phyloP scores from a whole-genome alignment of 2,329 filamentous ascomycete genomes.

The Colletotrichum sp. region DNA sequence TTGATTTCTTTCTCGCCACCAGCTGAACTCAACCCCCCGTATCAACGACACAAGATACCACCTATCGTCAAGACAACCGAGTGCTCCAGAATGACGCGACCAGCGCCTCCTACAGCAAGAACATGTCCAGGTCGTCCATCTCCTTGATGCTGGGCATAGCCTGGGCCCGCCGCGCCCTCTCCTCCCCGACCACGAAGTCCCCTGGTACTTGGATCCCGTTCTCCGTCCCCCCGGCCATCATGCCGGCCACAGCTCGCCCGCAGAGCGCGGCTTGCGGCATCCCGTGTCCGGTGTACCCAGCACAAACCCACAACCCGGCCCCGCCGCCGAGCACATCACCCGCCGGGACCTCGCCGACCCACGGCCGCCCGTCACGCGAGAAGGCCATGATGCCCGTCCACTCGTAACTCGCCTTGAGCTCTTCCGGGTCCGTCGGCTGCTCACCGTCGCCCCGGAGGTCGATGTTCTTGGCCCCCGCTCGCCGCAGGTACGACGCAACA shows the following conservation, averaged over 20 bases:
- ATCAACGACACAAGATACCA: background rate
- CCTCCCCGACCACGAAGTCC: constrained; percentile 43
- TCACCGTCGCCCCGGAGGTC: constrained; percentile 40
- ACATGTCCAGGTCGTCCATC: constrained; percentile 22
- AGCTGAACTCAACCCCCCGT: background rate
- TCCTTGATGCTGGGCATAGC: constrained; percentile 14
- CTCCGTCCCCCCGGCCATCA: constrained; percentile 52
- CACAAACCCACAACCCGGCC: constrained; percentile 65
- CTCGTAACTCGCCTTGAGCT: constrained; percentile 61
- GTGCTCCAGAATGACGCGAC: background rate
- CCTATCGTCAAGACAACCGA: background rate
- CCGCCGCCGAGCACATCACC: constrained; percentile 45
- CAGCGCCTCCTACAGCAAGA: background rate
- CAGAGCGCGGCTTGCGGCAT: constrained; percentile 77
- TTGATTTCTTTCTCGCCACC: background rate
- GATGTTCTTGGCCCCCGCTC: constrained; percentile 44
- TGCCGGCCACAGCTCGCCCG: constrained; percentile 65
- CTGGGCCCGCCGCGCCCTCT: constrained; percentile 27
- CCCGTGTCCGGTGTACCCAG: constrained; percentile 76
- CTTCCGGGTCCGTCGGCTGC: constrained; percentile 39
- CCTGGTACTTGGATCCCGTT: constrained; percentile 45
- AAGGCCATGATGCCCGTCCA: constrained; percentile 88
- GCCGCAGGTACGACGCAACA: constrained; percentile 61
- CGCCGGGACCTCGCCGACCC: constrained; percentile 71
- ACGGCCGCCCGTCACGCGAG: constrained; percentile 69